Conservation (phyloP, 1,139 yeast species). For the Sugiyamaella novakii region DNA sequence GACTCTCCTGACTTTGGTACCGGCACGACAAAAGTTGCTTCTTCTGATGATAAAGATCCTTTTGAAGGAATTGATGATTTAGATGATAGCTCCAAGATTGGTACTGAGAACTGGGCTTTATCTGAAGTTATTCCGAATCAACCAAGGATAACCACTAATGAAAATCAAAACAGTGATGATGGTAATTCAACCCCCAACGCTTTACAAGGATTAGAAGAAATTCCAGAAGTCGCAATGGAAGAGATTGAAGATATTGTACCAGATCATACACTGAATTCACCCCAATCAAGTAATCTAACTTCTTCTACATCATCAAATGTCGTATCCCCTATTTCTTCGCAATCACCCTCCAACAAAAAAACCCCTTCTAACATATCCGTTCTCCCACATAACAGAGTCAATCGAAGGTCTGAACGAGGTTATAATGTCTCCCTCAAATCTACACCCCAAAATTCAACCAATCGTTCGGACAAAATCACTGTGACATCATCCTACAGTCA, state of each 20-base stretch:
- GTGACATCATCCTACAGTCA: constrained; percentile 20
- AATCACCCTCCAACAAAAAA: background rate
- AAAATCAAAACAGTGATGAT: background rate
- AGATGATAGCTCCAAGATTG: constrained; percentile 8
- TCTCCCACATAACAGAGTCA: no score
- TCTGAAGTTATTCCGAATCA: constrained; percentile 4
- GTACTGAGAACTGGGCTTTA: constrained; percentile 4
- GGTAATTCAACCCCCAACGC: background rate
- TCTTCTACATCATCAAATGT: background rate
- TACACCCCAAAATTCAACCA: background rate
- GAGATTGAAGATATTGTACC: background rate
- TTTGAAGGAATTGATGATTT: constrained; percentile 39
- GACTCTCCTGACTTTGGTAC: constrained; percentile 26
- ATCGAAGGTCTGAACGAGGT: no score
- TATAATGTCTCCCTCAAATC: background rate
- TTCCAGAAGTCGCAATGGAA: constrained; percentile 2
- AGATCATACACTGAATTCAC: background rate
- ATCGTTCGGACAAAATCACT: constrained; percentile 15
- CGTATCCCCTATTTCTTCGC: background rate
- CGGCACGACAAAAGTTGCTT: constrained; percentile 31
- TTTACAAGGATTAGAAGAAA: constrained; percentile 1
- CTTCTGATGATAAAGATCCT: constrained; percentile 27
- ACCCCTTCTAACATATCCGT: no score
- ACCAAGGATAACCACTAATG: background rate
- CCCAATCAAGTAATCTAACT: background rate